phyloP scores from a whole-genome alignment of 2,329 filamentous ascomycete genomes.

The Penicillium brevicompactum region DNA sequence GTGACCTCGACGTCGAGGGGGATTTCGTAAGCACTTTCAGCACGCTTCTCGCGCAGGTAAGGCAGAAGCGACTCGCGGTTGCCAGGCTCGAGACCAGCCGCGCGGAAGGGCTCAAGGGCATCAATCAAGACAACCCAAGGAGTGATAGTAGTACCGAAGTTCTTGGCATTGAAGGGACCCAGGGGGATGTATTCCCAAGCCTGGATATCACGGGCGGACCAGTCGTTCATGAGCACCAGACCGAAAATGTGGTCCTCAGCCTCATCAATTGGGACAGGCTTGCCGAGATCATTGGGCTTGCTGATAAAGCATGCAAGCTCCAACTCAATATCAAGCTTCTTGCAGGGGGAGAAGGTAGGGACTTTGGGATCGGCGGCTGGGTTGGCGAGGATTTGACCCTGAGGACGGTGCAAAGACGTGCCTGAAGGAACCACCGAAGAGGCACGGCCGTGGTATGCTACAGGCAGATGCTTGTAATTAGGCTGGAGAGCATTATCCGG shows the following conservation, averaged over 20 bases:
- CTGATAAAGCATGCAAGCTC: constrained; percentile 77
- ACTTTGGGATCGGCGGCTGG: constrained; percentile 63
- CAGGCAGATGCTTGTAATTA: constrained; percentile 79
- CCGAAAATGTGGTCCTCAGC: constrained; percentile 76
- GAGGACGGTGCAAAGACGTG: constrained; percentile 71
- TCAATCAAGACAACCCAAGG: constrained; percentile 79
- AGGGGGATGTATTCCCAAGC: constrained; percentile 82
- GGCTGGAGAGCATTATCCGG: constrained; percentile 72
- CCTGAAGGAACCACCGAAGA: constrained; percentile 76
- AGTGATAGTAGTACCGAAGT: constrained; percentile 76
- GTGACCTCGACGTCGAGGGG: constrained; percentile 64
- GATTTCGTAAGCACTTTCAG: constrained; percentile 67
- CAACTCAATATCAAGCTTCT: constrained; percentile 75
- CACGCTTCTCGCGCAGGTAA: constrained; percentile 64
- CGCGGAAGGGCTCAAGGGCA: constrained; percentile 70
- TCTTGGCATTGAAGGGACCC: constrained; percentile 82
- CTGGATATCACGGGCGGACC: constrained; percentile 82
- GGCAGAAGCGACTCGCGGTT: constrained; percentile 60
- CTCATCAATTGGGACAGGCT: constrained; percentile 62
- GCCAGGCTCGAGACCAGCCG: constrained; percentile 53
- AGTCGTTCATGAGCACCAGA: constrained; percentile 82
- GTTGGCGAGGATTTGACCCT: constrained; percentile 72
- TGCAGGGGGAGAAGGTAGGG: constrained; percentile 65
- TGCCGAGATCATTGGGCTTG: constrained; percentile 65
- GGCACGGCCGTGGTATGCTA: constrained; percentile 78